Conservation (phyloP, 139 green algal genomes). For the Chlamydomonas applanata region DNA sequence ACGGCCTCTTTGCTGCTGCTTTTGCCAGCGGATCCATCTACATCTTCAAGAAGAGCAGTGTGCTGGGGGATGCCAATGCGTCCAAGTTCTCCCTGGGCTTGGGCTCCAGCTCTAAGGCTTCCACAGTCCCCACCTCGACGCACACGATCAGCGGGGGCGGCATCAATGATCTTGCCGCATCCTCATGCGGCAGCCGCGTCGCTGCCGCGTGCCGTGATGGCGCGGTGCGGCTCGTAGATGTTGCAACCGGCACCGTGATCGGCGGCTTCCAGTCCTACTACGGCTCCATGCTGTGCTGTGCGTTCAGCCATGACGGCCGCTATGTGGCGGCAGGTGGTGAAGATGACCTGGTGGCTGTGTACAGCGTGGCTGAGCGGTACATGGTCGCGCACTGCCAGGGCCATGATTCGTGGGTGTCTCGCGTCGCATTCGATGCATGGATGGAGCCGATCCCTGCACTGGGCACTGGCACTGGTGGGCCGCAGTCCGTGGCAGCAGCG, state of each 20-base stretch:
- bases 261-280: slow-evolving; percentile 77
- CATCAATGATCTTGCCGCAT: slow-evolving; percentile 69
- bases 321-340: slow-evolving; percentile 86
- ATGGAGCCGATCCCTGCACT: not conserved
- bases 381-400: slow-evolving; percentile 77
- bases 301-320: slow-evolving; percentile 78
- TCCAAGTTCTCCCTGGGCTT: slow-evolving; percentile 46
- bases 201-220: slow-evolving; percentile 80
- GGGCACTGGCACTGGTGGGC: not conserved
- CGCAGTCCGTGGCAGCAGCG: not conserved
- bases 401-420: slow-evolving; percentile 78
- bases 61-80: slow-evolving; percentile 28
- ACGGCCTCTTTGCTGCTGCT: slow-evolving; percentile 51
- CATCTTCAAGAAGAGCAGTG: slow-evolving; percentile 61
- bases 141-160: slow-evolving; percentile 41
- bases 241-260: slow-evolving; percentile 38
- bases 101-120: slow-evolving; percentile 31
- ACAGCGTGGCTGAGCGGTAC: slow-evolving; percentile 34
- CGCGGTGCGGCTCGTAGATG: slow-evolving; percentile 68
- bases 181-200: slow-evolving; percentile 61
- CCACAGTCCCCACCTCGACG: slow-evolving; percentile 10
- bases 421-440: slow-evolving; percentile 75
- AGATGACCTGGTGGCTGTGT: slow-evolving; percentile 90
- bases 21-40: slow-evolving; percentile 62
- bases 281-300: slow-evolving; percentile 79